These are phyloP conservation scores for Coniferiporia weirii DNA, from an alignment of 1,284 basidiomycete species.

Conservation along the genomic window DNA sequence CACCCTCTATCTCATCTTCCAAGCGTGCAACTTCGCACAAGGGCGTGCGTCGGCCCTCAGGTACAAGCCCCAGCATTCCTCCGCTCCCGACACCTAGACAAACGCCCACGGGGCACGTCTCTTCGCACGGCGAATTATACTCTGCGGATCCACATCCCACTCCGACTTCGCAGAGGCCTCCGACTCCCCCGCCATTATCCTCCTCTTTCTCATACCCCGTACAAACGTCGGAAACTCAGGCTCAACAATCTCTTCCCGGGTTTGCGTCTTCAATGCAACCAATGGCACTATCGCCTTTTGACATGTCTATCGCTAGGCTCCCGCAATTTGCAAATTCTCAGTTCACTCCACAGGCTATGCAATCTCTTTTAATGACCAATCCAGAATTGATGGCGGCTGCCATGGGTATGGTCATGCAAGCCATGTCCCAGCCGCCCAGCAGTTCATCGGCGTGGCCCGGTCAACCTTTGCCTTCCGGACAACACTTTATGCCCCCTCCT, in stretches of 20 bases:
- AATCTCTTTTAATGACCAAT: background rate
- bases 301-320: background rate
- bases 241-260: background rate
- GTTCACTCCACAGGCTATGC: background rate
- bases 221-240: background rate
- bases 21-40: background rate
- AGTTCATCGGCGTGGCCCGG: background rate
- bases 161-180: background rate
- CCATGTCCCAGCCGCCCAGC: background rate
- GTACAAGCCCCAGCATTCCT: background rate
- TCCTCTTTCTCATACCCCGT: background rate
- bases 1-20: background rate
- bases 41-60: background rate
- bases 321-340: background rate
- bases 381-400: background rate
- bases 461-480: background rate
- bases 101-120: background rate
- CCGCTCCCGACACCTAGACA: slow-evolving; percentile 3
- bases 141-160: background rate
- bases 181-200: background rate
- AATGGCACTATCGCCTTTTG: background rate
- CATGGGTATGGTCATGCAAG: background rate
- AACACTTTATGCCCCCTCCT: background rate
- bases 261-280: background rate
- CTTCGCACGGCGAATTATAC: background rate